These are phyloP conservation scores for Colletotrichum godetiae DNA, from an alignment of 2,329 filamentous ascomycete genomes.

Conservation along the genomic window DNA sequence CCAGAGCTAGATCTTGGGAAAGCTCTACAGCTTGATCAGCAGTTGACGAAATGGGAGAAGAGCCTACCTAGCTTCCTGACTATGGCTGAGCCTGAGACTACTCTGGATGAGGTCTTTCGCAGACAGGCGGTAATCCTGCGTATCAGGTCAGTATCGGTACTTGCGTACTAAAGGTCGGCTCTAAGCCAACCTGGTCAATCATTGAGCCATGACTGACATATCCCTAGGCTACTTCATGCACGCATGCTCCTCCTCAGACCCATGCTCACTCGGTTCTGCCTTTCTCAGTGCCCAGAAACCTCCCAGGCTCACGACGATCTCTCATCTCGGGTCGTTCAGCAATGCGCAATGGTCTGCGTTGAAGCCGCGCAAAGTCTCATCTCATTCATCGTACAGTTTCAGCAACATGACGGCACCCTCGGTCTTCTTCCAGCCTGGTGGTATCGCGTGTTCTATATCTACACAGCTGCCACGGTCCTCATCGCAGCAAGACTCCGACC, in stretches of 20 bases:
- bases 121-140: constrained; percentile 48
- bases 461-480: constrained; percentile 49
- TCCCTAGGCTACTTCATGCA: constrained; percentile 46
- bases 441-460: constrained; percentile 52
- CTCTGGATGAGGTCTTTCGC: constrained; percentile 40
- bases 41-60: constrained; percentile 46
- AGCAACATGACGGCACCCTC: constrained; percentile 44
- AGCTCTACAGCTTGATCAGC: constrained; percentile 46
- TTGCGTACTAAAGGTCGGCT: too few relatives aligned
- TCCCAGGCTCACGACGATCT: constrained; percentile 38
- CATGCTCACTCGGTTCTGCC: constrained; percentile 46
- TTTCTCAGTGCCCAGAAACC: constrained; percentile 38
- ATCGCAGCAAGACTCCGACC: constrained; percentile 49
- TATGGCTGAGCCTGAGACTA: constrained; percentile 35
- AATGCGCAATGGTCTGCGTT: constrained; percentile 49
- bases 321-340: constrained; percentile 43
- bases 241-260: constrained; percentile 48
- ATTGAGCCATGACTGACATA: neutral
- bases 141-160: constrained; percentile 42
- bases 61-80: constrained; percentile 42
- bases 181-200: too few relatives aligned
- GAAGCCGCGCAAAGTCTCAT: constrained; percentile 48
- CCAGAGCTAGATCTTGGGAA: constrained; percentile 41
- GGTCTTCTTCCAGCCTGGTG: constrained; percentile 52
- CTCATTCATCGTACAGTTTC: constrained; percentile 42